Evolutionary conservation across 2,329 filamentous ascomycete genomes (phyloP), one percentile per base, ranked within the genome.

Genomic region (Alternaria arbusti): DNA sequence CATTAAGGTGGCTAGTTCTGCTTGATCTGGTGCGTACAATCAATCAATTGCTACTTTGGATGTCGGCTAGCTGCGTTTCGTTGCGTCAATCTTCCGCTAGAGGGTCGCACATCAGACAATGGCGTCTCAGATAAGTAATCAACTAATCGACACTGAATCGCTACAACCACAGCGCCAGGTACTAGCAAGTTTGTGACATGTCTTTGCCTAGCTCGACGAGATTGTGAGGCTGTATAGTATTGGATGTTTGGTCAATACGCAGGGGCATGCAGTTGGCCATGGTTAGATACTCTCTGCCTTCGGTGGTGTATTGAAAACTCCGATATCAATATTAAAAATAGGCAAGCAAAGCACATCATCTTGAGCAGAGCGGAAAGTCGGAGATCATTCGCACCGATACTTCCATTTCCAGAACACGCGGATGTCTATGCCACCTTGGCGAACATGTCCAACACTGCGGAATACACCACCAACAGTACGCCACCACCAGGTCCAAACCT

Each of bases 401-500:
- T 6, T 22, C 8, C 22, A 9, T 11, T 30, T 10, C 25, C 8
- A 20, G 5, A 52, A n/a, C 11, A 8, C 22, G n/a, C 17, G 13
- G 15, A 44, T 9, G 15, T 45, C 63, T 40, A 74, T n/a, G 61
- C 63, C 5, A 70, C 61, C 50, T 61, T 71, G 25, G 30, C 64
- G 28, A 73, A 58, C 56, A 70, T 54, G 26, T 76, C 70, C 59
- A 70, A 26, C 15, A 74, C 73, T 5, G 72, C 71, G 9, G 70
- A 73, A 59, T 77, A 76, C 3, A 77, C 73, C 10, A 76, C 70
- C 54, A 77, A 44, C 56, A 77, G 63, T 26, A 77, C 71, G 4
- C 74, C 73, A 40, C 73, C 74, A 6, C 73, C 73, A 12, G 73
- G 73, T 4, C 74, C 73, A 64, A 77, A 76, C 49, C 72, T 71